Conservation (phyloP, 176 grass and related monocot genomes). For the Saccharum officinarum region DNA sequence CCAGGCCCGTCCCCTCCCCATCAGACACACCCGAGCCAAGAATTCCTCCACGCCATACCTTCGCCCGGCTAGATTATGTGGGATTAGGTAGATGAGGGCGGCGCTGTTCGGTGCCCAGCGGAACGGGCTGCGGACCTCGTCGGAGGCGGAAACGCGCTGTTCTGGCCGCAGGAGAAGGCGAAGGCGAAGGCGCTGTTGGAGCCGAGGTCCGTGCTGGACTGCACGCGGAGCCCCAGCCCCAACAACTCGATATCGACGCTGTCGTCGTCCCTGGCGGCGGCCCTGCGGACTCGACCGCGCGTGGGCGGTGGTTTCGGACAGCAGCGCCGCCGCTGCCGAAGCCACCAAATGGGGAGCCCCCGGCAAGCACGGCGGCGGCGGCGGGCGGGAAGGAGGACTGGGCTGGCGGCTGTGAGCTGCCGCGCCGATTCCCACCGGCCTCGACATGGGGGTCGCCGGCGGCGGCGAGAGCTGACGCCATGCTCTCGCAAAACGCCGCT, state of each 20-base stretch:
- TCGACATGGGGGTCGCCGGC: slow-evolving; percentile 48
- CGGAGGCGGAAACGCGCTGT: slow-evolving; percentile 32
- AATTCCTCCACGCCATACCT: background rate
- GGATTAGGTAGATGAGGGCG: slow-evolving; percentile 88
- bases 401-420: slow-evolving; percentile 56
- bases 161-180: slow-evolving; percentile 24
- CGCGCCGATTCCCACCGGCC: slow-evolving; percentile 58
- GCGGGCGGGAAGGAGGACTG: slow-evolving; percentile 41
- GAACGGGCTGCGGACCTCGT: slow-evolving; percentile 44
- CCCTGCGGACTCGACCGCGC: slow-evolving; percentile 52
- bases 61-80: slow-evolving; percentile 32
- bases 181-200: slow-evolving; percentile 41
- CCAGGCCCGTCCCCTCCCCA: background rate
- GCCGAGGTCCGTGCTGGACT: slow-evolving; percentile 91
- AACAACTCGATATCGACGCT: slow-evolving; percentile 63
- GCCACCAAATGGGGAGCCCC: slow-evolving; percentile 41
- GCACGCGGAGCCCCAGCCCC: slow-evolving; percentile 75
- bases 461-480: slow-evolving; percentile 55
- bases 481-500: slow-evolving; percentile 41
- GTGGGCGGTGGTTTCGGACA: slow-evolving; percentile 75
- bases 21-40: background rate
- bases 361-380: slow-evolving; percentile 17
- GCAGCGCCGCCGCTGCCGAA: slow-evolving; percentile 32
- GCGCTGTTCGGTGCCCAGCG: slow-evolving; percentile 61
- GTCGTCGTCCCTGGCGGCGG: slow-evolving; percentile 87